Conservation (phyloP, 257 asterid species). For the Plantago major region DNA sequence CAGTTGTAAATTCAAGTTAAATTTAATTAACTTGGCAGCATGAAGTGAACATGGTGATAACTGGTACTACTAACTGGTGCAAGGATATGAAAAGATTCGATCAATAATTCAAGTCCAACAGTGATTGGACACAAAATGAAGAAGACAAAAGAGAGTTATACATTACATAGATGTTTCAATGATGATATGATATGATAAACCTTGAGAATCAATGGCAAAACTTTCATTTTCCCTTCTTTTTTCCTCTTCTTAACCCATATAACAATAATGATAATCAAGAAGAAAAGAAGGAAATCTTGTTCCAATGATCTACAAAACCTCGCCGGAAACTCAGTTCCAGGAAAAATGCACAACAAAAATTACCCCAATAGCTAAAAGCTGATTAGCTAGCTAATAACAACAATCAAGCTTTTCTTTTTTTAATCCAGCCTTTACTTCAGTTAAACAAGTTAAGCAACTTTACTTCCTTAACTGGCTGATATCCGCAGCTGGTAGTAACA, state of each 20-base stretch:
- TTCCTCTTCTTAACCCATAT: constrained; percentile 8
- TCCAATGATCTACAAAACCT: constrained; percentile 54
- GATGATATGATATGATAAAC: constrained; percentile 12
- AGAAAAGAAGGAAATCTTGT: constrained; percentile 59
- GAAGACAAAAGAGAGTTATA: not conserved
- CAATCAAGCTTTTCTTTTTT: not conserved
- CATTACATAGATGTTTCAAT: not conserved
- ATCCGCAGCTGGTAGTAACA: constrained; percentile 56
- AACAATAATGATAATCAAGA: not conserved
- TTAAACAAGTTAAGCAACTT: constrained; percentile 61
- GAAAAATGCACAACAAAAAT: constrained; percentile 8
- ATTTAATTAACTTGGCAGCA: too few species aligned
- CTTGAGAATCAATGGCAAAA: constrained; percentile 38
- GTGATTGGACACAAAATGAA: constrained; percentile 17
- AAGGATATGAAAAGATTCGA: not conserved
- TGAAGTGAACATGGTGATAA: too few species aligned
- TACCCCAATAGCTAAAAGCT: constrained; percentile 6
- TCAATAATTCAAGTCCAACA: constrained; percentile 36
- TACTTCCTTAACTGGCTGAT: constrained; percentile 32
- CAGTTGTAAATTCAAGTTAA: too few species aligned
- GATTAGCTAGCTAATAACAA: not conserved
- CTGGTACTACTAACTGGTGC: too few species aligned
- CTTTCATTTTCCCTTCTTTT: constrained; percentile 73
- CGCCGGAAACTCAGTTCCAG: constrained; percentile 36
- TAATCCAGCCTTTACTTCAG: constrained; percentile 22